These are phyloP conservation scores for Conringia planisiliqua DNA, from an alignment of 345 rosid genomes.

Conservation along the genomic window DNA sequence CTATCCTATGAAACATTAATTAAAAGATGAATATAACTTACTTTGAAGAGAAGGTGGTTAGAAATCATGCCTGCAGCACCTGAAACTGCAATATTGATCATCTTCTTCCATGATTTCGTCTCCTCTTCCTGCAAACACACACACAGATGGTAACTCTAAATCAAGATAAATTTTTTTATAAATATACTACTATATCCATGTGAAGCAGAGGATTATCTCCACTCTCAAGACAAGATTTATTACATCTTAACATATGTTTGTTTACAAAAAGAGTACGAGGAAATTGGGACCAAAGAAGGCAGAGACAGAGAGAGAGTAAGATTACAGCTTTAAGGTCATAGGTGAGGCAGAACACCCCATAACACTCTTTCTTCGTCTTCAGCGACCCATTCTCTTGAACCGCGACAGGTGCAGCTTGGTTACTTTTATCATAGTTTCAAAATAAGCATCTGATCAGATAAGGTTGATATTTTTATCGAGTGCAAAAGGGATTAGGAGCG, in stretches of 20 bases:
- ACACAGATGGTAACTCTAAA: background rate
- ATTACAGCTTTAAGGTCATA: conserved; percentile 89
- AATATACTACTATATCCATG: background rate
- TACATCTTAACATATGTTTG: background rate
- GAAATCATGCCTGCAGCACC: conserved; percentile 99
- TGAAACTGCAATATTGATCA: conserved; percentile 73
- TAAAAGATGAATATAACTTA: conserved; percentile 27
- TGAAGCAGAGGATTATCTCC: background rate
- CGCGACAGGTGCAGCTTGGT: conserved; percentile 53
- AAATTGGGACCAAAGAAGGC: background rate
- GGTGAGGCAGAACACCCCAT: conserved; percentile 89
- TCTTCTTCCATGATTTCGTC: conserved; percentile 90
- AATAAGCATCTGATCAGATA: conserved; percentile 7
- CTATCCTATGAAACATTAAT: background rate
- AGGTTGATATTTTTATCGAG: background rate
- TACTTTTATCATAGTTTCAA: background rate
- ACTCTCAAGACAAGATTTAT: background rate
- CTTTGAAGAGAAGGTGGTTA: conserved; percentile 95
- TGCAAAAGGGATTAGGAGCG: background rate
- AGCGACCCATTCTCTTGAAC: conserved; percentile 39
- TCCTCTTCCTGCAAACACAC: conserved; percentile 65
- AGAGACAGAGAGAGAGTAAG: conserved; percentile 14
- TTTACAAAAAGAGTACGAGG: background rate
- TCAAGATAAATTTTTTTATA: too few relatives aligned
- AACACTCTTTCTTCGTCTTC: conserved; percentile 63